Conservation (phyloP, 306 rosid genomes). For the Acacia acuminata region DNA sequence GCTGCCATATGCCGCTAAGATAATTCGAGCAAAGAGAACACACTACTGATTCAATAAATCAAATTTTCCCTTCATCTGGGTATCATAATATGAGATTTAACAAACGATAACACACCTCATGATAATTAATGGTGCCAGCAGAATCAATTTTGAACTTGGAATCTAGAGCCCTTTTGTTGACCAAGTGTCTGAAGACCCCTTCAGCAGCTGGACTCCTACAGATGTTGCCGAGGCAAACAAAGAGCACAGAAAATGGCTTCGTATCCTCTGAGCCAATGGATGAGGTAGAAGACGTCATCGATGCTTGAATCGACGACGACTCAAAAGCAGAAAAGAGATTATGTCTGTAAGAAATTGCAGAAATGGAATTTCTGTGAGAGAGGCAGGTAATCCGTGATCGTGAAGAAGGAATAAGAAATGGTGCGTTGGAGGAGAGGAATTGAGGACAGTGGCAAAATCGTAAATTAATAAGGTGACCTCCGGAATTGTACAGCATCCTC, state of each 20-base stretch:
- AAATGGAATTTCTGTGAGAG: conserved; percentile 20
- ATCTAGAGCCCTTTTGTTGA: conserved; percentile 60
- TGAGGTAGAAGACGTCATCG: conserved; percentile 61
- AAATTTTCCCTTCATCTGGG: not conserved
- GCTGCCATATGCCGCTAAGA: not conserved
- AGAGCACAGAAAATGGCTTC: conserved; percentile 70
- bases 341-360: conserved; percentile 29
- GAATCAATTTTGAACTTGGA: conserved; percentile 71
- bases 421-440: conserved; percentile 10
- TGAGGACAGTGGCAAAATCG: conserved; percentile 53
- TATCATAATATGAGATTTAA: not conserved
- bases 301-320: conserved; percentile 41
- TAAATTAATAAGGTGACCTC: conserved; percentile 33
- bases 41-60: not conserved
- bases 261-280: conserved; percentile 36
- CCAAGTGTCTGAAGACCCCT: conserved; percentile 84
- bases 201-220: conserved; percentile 97
- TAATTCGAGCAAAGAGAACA: not conserved
- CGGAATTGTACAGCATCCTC: conserved; percentile 34
- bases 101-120: conserved; percentile 52
- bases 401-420: conserved; percentile 24
- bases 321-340: conserved; percentile 34
- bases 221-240: conserved; percentile 88
- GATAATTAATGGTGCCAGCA: conserved; percentile 85
- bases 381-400: conserved; percentile 23